Conservation (phyloP, 2,329 filamentous ascomycete genomes). For the Pseudogymnoascus sp. region DNA sequence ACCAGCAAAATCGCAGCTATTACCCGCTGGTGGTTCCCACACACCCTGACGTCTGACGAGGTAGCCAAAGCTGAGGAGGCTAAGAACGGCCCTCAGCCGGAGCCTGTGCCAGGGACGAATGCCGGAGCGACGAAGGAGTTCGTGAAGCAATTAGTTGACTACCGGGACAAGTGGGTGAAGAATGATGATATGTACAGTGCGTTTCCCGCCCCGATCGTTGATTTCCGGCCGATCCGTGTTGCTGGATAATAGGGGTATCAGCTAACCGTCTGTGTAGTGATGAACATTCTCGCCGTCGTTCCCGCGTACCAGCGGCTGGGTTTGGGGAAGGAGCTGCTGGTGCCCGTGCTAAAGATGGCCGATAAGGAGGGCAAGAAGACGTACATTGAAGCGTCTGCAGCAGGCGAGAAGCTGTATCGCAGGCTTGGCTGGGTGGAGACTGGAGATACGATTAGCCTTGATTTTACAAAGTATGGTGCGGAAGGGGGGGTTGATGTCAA, state of each 20-base stretch:
- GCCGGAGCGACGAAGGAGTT: constrained; percentile 25
- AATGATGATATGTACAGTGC: constrained; percentile 28
- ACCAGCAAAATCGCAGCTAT: constrained; percentile 28
- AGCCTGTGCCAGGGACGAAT: constrained; percentile 28
- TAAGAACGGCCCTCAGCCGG: constrained; percentile 10
- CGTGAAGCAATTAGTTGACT: constrained; percentile 24
- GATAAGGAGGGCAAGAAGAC: constrained; percentile 29
- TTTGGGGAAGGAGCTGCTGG: constrained; percentile 30
- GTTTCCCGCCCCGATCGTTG: background rate
- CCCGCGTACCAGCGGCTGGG: constrained; percentile 33
- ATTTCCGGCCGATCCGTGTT: background rate
- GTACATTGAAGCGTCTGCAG: constrained; percentile 35
- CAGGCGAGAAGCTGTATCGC: constrained; percentile 33
- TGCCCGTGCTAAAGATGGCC: constrained; percentile 31
- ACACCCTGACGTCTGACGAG: constrained; percentile 21
- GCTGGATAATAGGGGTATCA: background rate
- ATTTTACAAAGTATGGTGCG: constrained; percentile 2
- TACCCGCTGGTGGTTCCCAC: constrained; percentile 31
- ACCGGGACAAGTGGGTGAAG: constrained; percentile 28
- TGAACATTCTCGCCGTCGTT: constrained; percentile 33
- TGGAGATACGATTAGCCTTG: background rate
- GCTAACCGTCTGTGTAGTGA: constrained; percentile 15
- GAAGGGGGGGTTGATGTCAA: background rate
- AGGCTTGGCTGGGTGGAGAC: constrained; percentile 34
- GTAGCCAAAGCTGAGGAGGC: constrained; percentile 5